A percentile compares a stretch with the other conserved stretches of the same genome.
These are phyloP conservation scores for Claviceps sorghi DNA, from an alignment of 2,329 filamentous ascomycete genomes.

Conservation along the genomic window DNA sequence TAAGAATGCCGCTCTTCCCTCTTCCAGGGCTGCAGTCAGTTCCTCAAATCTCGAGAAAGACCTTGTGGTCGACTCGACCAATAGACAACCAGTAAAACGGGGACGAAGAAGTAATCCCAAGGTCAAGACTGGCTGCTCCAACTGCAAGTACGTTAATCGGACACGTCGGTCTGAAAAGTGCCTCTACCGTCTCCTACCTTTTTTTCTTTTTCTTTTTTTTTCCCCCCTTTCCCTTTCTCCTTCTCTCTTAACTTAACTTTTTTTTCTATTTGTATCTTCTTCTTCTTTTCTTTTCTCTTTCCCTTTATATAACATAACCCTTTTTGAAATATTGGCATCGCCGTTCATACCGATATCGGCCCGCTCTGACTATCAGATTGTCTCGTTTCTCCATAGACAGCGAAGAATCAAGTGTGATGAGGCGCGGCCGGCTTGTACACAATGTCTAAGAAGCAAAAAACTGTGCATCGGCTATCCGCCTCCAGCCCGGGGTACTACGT, in stretches of 20 bases:
- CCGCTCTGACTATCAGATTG: not conserved
- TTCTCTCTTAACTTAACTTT: no score
- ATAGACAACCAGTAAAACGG: constrained; percentile 20
- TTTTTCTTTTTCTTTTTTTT: not conserved
- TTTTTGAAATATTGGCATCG: not conserved
- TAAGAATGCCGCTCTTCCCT: not conserved
- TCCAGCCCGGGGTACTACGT: constrained; percentile 31
- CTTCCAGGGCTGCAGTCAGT: not conserved
- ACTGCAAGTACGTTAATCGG: constrained; percentile 46
- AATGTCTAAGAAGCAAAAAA: constrained; percentile 45
- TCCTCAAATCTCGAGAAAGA: not conserved
- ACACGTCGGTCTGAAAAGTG: not conserved
- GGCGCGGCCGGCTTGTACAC: constrained; percentile 41
- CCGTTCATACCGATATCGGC: not conserved
- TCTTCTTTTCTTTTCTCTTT: not conserved
- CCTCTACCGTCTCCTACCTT: no score
- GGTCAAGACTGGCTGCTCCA: constrained; percentile 51
- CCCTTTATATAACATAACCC: not conserved
- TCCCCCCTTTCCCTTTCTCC: not conserved
- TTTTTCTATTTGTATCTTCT: not conserved
- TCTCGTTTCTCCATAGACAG: constrained; percentile 24
- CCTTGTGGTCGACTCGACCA: not conserved
- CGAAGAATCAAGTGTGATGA: constrained; percentile 55
- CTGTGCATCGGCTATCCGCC: constrained; percentile 48
- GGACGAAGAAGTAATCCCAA: constrained; percentile 42